Evolutionary conservation across 495 filamentous ascomycete species (phyloP).

Genomic region (Aspergillus indologenus): DNA sequence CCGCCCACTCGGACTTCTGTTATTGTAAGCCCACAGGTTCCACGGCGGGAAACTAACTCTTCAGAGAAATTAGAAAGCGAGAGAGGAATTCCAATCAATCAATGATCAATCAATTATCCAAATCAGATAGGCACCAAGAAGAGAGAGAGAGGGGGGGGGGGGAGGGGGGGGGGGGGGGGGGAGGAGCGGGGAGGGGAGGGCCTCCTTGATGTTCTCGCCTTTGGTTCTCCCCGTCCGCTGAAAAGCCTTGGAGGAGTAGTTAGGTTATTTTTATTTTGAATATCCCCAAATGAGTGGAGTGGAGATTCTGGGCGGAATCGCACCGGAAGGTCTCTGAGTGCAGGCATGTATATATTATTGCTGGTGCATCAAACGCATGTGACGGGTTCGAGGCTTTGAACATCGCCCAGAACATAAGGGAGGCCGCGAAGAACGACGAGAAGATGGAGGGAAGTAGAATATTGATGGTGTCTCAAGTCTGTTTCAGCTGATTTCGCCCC

Average conservation of each 20-base stretch:
- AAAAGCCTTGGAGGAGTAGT: background rate
- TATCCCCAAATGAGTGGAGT: background rate
- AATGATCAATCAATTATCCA: background rate
- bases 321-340: background rate
- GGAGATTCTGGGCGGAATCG: background rate
- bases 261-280: too few relatives aligned
- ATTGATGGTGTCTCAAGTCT: constrained; percentile 5
- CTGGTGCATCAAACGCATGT: background rate
- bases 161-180: too few relatives aligned
- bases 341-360: background rate
- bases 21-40: constrained; percentile 12
- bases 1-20: constrained; percentile 11
- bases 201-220: background rate
- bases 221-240: background rate
- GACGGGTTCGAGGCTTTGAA: background rate
- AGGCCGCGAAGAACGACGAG: constrained; percentile 3
- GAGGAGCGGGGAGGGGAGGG: background rate
- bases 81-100: background rate
- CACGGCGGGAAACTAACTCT: constrained; percentile 12
- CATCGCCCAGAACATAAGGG: background rate
- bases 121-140: background rate
- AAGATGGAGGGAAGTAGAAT: background rate
- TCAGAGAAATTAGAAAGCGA: background rate
- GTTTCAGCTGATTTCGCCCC: constrained; percentile 2
- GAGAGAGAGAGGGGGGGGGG: too few relatives aligned